Evolutionary conservation across 306 rosid genomes (phyloP), one percentile per base, ranked within the genome.

Genomic region (Cucurbita maxima): DNA sequence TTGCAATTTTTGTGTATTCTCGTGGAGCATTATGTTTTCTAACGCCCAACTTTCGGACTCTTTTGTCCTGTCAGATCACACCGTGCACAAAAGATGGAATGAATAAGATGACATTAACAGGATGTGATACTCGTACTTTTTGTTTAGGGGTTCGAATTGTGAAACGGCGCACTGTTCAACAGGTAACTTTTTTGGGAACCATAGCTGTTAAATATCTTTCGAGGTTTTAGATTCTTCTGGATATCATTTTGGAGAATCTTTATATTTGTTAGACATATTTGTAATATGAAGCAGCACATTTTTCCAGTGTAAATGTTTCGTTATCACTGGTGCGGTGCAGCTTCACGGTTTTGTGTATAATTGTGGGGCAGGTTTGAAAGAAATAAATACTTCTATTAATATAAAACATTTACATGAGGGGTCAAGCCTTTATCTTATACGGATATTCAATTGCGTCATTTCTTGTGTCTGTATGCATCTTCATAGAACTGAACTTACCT

Each of bases 91-190:
- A 84, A 84, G 99, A 95, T 8, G 97, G 99, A 77, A 74, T 86
- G 66, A 95, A 95, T 79, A 91, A 89, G 96, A 89, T 95, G 79
- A 78, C 79, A 81, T 89, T 95, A 81, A 83, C 95, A 53, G 96
- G 88, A 79, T 84, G 96, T 72, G 99, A 95, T 85, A 81, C 96
- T 79, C 96, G 99, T 53, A 59, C 79, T 53, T 95, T 95, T 78
- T 95, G 99, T 78, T 75, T 95, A 71, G 99, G 99, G 69, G 96
- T 95, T 69, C 97, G 99, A 43, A 86, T 95, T 81, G 97, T 91
- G 75, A 87, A 80, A 85, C 86, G 89, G 78, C 96, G 87, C 61
- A 86, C 78, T 64, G 52, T 95, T 83, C 96, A 82, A 71, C 96
- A 95, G 99, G 99, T 95, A 84, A 30, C 13, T 16, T 51, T 70